A percentile compares a stretch with the other conserved stretches of the same genome.
Conservation (phyloP, 306 rosid genomes). For the Potentilla sterilis region DNA sequence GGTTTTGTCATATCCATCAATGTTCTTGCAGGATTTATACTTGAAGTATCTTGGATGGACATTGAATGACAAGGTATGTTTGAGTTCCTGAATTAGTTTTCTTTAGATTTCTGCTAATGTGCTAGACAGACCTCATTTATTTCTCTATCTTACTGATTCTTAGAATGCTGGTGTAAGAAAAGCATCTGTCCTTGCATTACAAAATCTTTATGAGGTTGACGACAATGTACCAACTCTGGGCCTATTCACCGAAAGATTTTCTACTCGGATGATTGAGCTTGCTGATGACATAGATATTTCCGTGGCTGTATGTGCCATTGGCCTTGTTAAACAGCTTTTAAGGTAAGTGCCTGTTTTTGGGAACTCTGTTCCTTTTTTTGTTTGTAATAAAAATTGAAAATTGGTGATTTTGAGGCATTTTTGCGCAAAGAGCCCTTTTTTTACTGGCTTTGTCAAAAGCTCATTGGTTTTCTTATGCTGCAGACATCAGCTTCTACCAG, state of each 20-base stretch:
- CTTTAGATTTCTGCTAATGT: slow-evolving; percentile 19
- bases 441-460: slow-evolving; percentile 3
- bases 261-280: slow-evolving; percentile 92
- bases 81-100: slow-evolving; percentile 12
- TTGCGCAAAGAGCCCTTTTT: background rate
- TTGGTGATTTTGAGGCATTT: slow-evolving; percentile 18
- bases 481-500: slow-evolving; percentile 95
- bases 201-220: slow-evolving; percentile 84
- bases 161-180: slow-evolving; percentile 92
- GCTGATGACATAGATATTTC: slow-evolving; percentile 91
- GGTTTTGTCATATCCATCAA: slow-evolving; percentile 91
- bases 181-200: slow-evolving; percentile 80
- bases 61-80: slow-evolving; percentile 83
- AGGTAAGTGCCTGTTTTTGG: slow-evolving; percentile 44
- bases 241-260: slow-evolving; percentile 91
- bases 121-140: slow-evolving; percentile 19
- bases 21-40: slow-evolving; percentile 93
- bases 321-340: slow-evolving; percentile 89
- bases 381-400: background rate
- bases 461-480: slow-evolving; percentile 33
- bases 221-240: slow-evolving; percentile 90
- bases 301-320: slow-evolving; percentile 91
- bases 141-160: slow-evolving; percentile 25
- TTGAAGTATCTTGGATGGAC: slow-evolving; percentile 98
- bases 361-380: background rate